Base-by-base conservation (phyloP, 1,284 basidiomycete species). In the Malassezia slooffiae region DNA sequence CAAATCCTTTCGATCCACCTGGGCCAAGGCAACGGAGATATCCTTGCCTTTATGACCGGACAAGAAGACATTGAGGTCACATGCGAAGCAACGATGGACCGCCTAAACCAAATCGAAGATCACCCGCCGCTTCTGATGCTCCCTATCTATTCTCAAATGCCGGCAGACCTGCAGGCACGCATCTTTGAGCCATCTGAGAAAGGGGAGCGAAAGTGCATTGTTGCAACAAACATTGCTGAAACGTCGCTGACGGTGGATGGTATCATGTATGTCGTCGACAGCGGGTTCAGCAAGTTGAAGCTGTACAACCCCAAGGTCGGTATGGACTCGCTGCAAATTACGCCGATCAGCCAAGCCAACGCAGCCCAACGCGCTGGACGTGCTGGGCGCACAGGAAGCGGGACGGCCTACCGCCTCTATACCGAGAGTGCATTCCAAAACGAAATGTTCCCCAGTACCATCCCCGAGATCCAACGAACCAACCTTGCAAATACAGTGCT, bases 71-170 rank as follows among this genome's bases (percentile, higher is more conserved):
- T 99, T 52, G 88, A 96, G 70, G 60, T 61, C 11, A 62, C 58
- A 10, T 65, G 60, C 21, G 52, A 57, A 12, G 60, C 66, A 22
- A 55, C 54, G 32, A 6, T 65, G 85, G 91, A 97, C 67, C 85
- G 93, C 10, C 74, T 97, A 15, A 77, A 78, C 2, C 89, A 95
- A 62, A 74, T 97, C 12, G 85, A 95, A 60, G 87, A 96, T 13
- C 85, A 89, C 6, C 75, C 84, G 0, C 80, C 82, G 1, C 72
- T 97, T 21, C 80, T 88, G 1, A 80, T 97, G 2, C 73, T 97
- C 13, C 93, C 93, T 1, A 97, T 97, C 61, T 97, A 99, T 72
- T 97, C 93, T 3, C 91, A 96, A 69, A 96, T 97, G 91, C 93
- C 93, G 2, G 90, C 93, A 2, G 93, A 97, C 72, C 73, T 97